Evolutionary conservation across 805 yeast genomes (phyloP).

Genomic region (Pichia nakasei): DNA sequence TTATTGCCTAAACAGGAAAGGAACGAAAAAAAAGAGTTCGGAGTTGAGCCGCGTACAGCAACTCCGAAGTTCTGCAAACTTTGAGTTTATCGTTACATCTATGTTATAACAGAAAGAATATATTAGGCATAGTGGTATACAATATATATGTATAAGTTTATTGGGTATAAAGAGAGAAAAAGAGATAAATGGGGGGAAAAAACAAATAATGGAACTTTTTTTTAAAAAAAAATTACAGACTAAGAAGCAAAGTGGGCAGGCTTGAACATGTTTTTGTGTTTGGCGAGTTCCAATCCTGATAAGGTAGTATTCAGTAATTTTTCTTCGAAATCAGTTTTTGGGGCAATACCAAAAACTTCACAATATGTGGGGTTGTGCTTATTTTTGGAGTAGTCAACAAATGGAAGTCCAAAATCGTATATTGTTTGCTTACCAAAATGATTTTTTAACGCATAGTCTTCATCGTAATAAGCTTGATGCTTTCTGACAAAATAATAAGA

Average conservation of each 20-base stretch:
- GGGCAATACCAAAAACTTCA: not conserved
- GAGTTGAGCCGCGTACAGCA: not conserved
- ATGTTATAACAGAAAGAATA: too few relatives aligned
- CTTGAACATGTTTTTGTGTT: not conserved
- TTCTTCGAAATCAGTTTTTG: not conserved
- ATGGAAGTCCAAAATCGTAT: not conserved
- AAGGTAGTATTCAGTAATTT: not conserved
- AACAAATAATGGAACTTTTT: too few relatives aligned
- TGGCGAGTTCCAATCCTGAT: not conserved
- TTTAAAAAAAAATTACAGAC: too few relatives aligned
- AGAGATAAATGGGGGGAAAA: not conserved
- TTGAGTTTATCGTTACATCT: too few relatives aligned
- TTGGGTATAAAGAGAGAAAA: not conserved
- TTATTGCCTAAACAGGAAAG: too few relatives aligned
- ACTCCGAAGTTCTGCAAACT: not conserved
- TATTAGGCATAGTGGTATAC: too few relatives aligned
- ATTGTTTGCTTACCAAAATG: not conserved
- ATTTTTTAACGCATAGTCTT: not conserved
- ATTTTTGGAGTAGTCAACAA: not conserved
- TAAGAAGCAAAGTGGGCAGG: not conserved
- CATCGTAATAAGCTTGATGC: not conserved
- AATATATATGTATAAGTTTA: too few relatives aligned
- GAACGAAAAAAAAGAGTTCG: not conserved
- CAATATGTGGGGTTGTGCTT: not conserved
- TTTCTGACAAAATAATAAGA: not conserved